These are phyloP conservation scores for Angomonas deanei DNA, from an alignment of 208 protist genomes.

Conservation along the genomic window DNA sequence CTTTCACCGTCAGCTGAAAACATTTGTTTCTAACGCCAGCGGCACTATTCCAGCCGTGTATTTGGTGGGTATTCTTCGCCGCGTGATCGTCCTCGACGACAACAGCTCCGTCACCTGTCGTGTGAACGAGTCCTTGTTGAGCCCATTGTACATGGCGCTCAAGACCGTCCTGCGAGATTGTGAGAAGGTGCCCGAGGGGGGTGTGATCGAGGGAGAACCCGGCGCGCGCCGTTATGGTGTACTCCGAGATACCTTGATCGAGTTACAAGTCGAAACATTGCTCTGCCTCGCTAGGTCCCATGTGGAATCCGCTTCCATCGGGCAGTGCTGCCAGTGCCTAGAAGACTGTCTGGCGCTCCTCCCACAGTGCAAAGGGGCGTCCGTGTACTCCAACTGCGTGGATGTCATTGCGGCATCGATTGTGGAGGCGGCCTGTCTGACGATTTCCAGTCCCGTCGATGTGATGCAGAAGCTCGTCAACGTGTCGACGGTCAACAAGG, in stretches of 20 bases:
- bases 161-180: not conserved
- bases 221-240: too few relatives aligned
- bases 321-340: conserved; percentile 42
- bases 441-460: conserved; percentile 16
- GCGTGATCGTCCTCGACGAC: conserved; percentile 13
- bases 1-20: conserved; percentile 6
- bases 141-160: conserved; percentile 18
- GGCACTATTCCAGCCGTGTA: conserved; percentile 34
- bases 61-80: conserved; percentile 44
- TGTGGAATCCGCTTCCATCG: conserved; percentile 34
- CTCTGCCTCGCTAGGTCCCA: conserved; percentile 42
- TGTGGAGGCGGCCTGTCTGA: conserved; percentile 37
- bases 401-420: conserved; percentile 23
- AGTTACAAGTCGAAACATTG: conserved; percentile 53
- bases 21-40: not conserved
- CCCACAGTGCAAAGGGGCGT: conserved; percentile 10
- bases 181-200: not conserved
- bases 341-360: conserved; percentile 39
- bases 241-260: conserved; percentile 30
- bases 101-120: conserved; percentile 5
- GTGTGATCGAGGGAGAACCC: not conserved
- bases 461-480: conserved; percentile 32
- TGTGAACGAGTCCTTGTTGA: conserved; percentile 16
- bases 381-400: conserved; percentile 31
- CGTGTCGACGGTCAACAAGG: conserved; percentile 18